Conservation (phyloP, 2,329 filamentous ascomycete genomes). For the Ambrosiella beaveri region DNA sequence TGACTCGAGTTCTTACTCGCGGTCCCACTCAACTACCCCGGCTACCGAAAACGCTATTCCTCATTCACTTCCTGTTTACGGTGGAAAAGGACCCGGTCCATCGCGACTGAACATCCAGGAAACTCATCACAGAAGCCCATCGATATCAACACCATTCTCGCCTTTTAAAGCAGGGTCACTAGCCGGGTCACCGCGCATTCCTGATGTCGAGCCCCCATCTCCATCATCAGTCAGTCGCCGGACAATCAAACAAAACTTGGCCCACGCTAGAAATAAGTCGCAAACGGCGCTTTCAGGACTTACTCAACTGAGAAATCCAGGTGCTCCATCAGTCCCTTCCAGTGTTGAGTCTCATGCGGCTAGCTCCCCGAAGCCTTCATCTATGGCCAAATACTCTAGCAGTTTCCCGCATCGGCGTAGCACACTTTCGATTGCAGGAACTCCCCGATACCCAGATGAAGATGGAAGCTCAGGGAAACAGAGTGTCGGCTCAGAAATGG, state of each 20-base stretch:
- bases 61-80: conserved; percentile 33
- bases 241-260: conserved; percentile 19
- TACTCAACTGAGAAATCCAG: conserved; percentile 14
- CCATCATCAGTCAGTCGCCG: conserved; percentile 33
- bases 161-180: conserved; percentile 93
- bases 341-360: conserved; percentile 41
- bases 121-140: conserved; percentile 40
- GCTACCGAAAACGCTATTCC: conserved; percentile 29
- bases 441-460: conserved; percentile 40
- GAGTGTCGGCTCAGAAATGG: conserved; percentile 51
- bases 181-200: conserved; percentile 59
- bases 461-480: conserved; percentile 66
- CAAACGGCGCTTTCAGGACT: conserved; percentile 4
- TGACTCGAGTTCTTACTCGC: conserved; percentile 41
- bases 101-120: conserved; percentile 8
- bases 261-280: conserved; percentile 11
- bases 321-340: conserved; percentile 27
- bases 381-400: conserved; percentile 76
- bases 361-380: conserved; percentile 61
- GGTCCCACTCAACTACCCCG: conserved; percentile 21
- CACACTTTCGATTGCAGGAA: conserved; percentile 58
- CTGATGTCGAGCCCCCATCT: conserved; percentile 31
- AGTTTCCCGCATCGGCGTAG: conserved; percentile 78
- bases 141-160: conserved; percentile 76
- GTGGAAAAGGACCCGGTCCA: conserved; percentile 8